phyloP scores from a whole-genome alignment of 73 alveolate genomes.

The Symbiodinium natans region DNA sequence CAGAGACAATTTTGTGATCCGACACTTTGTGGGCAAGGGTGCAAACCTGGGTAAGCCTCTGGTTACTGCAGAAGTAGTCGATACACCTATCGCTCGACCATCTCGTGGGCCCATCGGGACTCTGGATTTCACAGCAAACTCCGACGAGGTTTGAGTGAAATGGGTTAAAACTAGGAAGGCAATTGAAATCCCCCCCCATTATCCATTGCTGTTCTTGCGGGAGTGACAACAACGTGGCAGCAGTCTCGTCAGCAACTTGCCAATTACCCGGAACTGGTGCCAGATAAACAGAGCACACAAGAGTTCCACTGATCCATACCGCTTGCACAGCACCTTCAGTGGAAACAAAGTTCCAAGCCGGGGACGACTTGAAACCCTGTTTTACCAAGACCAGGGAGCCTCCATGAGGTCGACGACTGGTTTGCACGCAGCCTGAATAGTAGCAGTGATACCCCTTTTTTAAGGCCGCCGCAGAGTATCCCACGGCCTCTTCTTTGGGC shows the following conservation, averaged over 20 bases:
- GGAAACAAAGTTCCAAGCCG: not conserved
- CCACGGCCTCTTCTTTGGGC: not conserved
- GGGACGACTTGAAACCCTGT: not conserved
- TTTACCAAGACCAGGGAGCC: not conserved
- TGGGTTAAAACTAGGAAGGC: not conserved
- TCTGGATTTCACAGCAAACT: not conserved
- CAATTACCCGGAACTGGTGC: not conserved
- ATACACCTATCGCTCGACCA: conserved; percentile 5
- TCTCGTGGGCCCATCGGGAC: not conserved
- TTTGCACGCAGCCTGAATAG: not conserved
- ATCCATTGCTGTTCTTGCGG: not conserved
- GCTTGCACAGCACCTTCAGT: not conserved
- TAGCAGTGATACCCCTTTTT: not conserved
- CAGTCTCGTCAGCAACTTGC: not conserved
- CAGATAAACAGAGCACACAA: not conserved
- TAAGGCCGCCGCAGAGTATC: not conserved
- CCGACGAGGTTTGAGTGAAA: not conserved
- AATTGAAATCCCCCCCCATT: conserved; percentile 3
- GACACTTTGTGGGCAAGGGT: not conserved
- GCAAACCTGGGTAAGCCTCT: too few species aligned
- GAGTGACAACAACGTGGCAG: not conserved
- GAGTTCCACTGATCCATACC: not conserved
- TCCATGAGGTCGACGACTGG: not conserved
- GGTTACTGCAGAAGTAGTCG: not conserved
- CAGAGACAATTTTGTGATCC: not conserved